Base-by-base conservation (phyloP, 768 basidiomycete species). In the Favolaschia claudopus region DNA sequence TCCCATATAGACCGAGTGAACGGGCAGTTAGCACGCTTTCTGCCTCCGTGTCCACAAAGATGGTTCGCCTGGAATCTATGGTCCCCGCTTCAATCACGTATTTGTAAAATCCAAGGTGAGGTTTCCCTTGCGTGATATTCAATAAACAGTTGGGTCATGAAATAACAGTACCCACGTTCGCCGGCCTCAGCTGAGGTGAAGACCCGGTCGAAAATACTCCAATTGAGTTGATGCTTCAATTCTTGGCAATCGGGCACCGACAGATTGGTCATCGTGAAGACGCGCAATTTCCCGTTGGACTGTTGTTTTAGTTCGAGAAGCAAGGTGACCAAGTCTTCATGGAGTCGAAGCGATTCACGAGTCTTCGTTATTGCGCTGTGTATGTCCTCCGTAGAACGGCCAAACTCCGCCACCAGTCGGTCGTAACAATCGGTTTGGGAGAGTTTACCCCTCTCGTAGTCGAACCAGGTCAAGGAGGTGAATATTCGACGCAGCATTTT, bases 51-150 rank as follows among this genome's bases (percentile, higher is more conserved):
- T 82, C 81, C 22, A 82, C 72, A 58, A 82, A 82, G 19, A 79
- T 71, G 7, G 74, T 73, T 0, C 67, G 67, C 0, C 48, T 34
- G 1, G 80, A 77, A 44, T 80, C 74, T 9, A 71, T 58, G 29
- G 73, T 70, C n/a, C 72, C 74, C n/a, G 73, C 65, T 20, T 65
- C 64, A 8, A 82, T 59, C 7, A 82, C 77, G 44, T 71, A 65
- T 24, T 68, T 66, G 69, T 73, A 82, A 58, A 78, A 77, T 2
- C 70, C 69, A 17, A 76, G 70, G 49, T 78, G 71, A 3, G 80
- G 81, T 53, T 81, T 82, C 37, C 80, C 74, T 67, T 74, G 73
- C n/a, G n/a, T n/a, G n/a, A n/a, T n/a, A n/a, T n/a, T n/a, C n/a
- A n/a, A n/a, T n/a, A n/a, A n/a, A n/a, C n/a, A n/a, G n/a, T n/a